Base-by-base conservation (phyloP, 1,284 basidiomycete genomes). In the Malassezia dermatis region DNA sequence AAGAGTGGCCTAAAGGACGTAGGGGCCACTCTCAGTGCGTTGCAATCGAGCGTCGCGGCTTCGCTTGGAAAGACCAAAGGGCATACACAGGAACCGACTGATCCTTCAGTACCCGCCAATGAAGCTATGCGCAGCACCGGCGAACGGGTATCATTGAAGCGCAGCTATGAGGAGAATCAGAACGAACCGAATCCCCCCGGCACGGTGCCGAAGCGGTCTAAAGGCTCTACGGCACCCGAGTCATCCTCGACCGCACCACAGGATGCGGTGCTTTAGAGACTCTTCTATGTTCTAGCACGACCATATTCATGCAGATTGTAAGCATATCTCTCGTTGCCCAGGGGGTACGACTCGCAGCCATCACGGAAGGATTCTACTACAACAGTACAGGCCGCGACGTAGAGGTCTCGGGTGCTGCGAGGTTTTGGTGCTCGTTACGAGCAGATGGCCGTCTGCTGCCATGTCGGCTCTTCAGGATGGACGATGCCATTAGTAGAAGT, bases 401-500 rank as follows among this genome's bases (percentile, higher is more conserved):
- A 39, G 34, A 31, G 23, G 31, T 21, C 32, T 30, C 35, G 45
- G 53, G 43, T 15, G 47, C 53, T 48, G 46, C 53, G 47, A 44
- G 42, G 39, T 55, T 55, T 55, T 55, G 53, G 44, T 46, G 35
- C 43, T 35, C 23, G 23, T 39, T 31, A 21, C 12, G 46, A 24
- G 35, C 30, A 28, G 5, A 24, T 27, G 34, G 46, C 46, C 46
- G 17, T 48, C 8, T 39, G 31, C 28, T 11, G 21, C 42, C 24
- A 26, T 28, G 8, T 23, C 24, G 11, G 19, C 45, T 15, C 19
- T 4, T 35, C 34, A 24, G 28, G 12, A 27, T 31, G 28, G 41
- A 30, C 35, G 24, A 32, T 30, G 23, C 41, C 50, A 45, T 67
- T 69, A 69, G 64, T 69, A 75, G 71, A 74, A 73, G 65, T 64